phyloP scores from a whole-genome alignment of 306 rosid genomes.

The Arachis stenosperma region DNA sequence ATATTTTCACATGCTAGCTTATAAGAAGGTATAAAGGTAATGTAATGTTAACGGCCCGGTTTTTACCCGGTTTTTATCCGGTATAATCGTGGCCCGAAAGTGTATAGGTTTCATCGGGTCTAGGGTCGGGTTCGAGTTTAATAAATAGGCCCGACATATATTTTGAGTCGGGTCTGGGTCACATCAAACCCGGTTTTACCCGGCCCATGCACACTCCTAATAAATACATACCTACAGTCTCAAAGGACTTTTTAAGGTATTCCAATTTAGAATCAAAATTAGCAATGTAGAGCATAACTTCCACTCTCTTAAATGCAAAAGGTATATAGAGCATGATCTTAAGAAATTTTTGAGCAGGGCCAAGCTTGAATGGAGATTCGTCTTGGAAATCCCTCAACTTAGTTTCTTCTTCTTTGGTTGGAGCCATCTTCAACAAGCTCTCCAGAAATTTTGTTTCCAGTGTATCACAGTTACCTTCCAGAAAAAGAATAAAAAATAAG shows the following conservation, averaged over 20 bases:
- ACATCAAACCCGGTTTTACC: too few relatives aligned
- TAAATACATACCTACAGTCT: conserved; percentile 70
- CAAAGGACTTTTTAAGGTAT: conserved; percentile 71
- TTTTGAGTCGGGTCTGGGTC: too few relatives aligned
- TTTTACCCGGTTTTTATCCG: too few relatives aligned
- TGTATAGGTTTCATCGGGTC: too few relatives aligned
- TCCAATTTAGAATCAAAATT: conserved; percentile 91
- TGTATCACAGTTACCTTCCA: conserved; percentile 69
- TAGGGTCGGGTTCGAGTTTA: too few relatives aligned
- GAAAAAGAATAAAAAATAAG: conserved; percentile 24
- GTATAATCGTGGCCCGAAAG: too few relatives aligned
- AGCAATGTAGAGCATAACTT: conserved; percentile 89
- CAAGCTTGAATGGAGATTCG: conserved; percentile 81
- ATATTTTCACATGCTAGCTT: too few relatives aligned
- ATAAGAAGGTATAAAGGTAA: too few relatives aligned
- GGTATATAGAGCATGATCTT: conserved; percentile 85
- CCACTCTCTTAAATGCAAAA: conserved; percentile 86
- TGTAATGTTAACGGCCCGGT: too few relatives aligned
- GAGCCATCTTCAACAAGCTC: conserved; percentile 90
- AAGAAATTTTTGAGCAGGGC: conserved; percentile 92
- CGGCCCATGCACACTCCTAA: too few relatives aligned
- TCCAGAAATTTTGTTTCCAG: conserved; percentile 86
- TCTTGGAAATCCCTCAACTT: conserved; percentile 76
- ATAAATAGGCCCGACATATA: too few relatives aligned
- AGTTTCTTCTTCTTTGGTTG: conserved; percentile 77